Base-by-base conservation (phyloP, 257 asterid species). In the Plantago elongata region DNA sequence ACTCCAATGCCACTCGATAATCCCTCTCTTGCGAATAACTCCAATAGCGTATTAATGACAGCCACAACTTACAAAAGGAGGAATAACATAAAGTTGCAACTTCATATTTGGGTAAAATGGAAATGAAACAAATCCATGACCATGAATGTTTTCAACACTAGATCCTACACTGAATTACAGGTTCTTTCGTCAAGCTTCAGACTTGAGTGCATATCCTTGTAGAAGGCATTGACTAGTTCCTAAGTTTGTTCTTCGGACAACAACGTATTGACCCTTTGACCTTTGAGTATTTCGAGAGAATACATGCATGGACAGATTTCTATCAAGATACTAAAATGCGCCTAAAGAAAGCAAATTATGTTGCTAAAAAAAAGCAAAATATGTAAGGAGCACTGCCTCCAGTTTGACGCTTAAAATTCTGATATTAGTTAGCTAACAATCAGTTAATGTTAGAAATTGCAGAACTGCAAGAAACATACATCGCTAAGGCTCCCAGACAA, bases 1-100 rank as follows among this genome's bases (percentile, higher is more conserved):
- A 34, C 45, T 46, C 45, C 29, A 42, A 18, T 17, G 59, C 63
- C 22, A 22, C 42, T n/a, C 47, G 12, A 55, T 50, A 54, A 29
- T 37, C 54, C 57, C 62, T 50, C 34, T 45, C 56, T 54, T 44
- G 59, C 48, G 46, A 46, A 49, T 59, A 13, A 38, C 48, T 13
- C 2, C 52, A 0, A 34, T 34, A 34, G 40, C 40, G 8, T 34
- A 34, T 34, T 34, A 34, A 34, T 22, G 40, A 34, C 40, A 34
- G 4, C 8, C 40, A 34, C 2, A 45, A 12, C 52, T 48, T 45
- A 45, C n/a, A 10, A 10, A 1, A 22, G 27, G n/a, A 45, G 8
- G 49, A 9, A 45, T 9, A 45, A 45, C 12, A 45, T 10, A 45
- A 45, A 45, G 12, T 13, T 13, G n/a, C 16, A 8, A 12, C 52